These are phyloP conservation scores for Cladosporium sp. DNA, from an alignment of 2,329 filamentous ascomycete species.

Conservation along the genomic window DNA sequence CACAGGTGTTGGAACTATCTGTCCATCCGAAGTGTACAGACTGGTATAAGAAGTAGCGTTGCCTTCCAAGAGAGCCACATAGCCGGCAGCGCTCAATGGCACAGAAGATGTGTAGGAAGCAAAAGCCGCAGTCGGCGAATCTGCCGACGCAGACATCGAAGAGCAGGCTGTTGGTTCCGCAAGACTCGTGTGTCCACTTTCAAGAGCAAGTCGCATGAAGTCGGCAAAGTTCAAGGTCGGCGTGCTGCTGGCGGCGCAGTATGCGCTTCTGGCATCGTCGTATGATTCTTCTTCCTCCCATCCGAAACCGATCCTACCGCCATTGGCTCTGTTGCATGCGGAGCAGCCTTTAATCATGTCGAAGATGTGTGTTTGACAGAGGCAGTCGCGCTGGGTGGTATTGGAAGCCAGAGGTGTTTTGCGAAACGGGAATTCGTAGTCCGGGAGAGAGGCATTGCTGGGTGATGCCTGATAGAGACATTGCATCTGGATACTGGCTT, in stretches of 20 bases:
- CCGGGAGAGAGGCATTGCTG: neutral
- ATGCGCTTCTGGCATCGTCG: slow-evolving; percentile 17
- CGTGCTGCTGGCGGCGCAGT: slow-evolving; percentile 26
- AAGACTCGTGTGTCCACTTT: neutral
- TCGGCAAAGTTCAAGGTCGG: slow-evolving; percentile 21
- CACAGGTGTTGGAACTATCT: slow-evolving; percentile 17
- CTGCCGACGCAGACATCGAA: slow-evolving; percentile 17
- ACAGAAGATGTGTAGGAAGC: slow-evolving; percentile 25
- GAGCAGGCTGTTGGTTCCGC: slow-evolving; percentile 14
- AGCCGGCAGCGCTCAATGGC: slow-evolving; percentile 17
- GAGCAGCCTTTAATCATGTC: slow-evolving; percentile 18
- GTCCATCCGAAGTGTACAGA: slow-evolving; percentile 14
- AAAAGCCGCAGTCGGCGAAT: slow-evolving; percentile 25
- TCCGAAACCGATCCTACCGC: slow-evolving; percentile 11
- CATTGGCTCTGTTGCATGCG: slow-evolving; percentile 23
- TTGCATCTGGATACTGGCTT: slow-evolving; percentile 20
- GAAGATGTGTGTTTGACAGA: slow-evolving; percentile 27
- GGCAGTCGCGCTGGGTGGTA: slow-evolving; percentile 24
- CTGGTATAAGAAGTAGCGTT: slow-evolving; percentile 13
- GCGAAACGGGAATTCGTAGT: neutral
- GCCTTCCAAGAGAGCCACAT: slow-evolving; percentile 8
- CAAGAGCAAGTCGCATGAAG: neutral
- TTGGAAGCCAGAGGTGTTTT: slow-evolving; percentile 13
- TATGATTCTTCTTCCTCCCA: slow-evolving; percentile 8
- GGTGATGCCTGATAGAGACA: slow-evolving; percentile 21